Conservation (phyloP, 1,139 yeast genomes). For the Wickerhamiella pararugosa region DNA sequence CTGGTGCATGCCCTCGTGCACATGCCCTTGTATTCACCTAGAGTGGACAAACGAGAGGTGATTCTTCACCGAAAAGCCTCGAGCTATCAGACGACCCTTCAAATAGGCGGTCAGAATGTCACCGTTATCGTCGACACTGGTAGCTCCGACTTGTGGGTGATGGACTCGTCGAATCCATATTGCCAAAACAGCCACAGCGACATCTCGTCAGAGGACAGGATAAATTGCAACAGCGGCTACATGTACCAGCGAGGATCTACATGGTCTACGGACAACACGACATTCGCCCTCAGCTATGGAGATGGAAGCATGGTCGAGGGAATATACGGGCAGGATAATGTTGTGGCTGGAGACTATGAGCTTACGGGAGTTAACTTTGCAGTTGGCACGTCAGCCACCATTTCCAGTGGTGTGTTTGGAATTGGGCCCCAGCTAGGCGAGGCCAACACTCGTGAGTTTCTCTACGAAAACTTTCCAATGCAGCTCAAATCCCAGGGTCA, state of each 20-base stretch:
- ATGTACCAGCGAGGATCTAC: too few species aligned
- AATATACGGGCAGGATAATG: constrained; percentile 16
- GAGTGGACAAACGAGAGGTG: too few species aligned
- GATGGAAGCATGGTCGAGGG: constrained; percentile 21
- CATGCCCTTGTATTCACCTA: too few species aligned
- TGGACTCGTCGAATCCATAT: too few species aligned
- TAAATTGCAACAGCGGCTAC: too few species aligned
- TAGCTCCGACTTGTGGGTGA: constrained; percentile 30
- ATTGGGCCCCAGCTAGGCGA: constrained; percentile 19
- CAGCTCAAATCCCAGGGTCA: constrained; percentile 32
- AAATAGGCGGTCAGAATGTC: constrained; percentile 19
- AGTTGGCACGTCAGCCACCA: constrained; percentile 31
- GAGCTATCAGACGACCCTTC: too few species aligned
- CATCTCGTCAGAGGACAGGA: too few species aligned
- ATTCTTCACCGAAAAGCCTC: too few species aligned
- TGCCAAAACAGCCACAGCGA: constrained; percentile 25
- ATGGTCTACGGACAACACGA: too few species aligned
- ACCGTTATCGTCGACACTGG: constrained; percentile 31
- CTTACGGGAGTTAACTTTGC: constrained; percentile 33
- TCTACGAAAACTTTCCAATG: constrained; percentile 28
- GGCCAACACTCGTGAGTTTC: constrained; percentile 5
- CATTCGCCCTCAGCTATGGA: constrained; percentile 21
- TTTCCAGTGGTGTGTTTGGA: constrained; percentile 35
- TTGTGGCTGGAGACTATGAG: constrained; percentile 22
- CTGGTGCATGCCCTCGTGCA: too few species aligned